Conservation (phyloP, 2,329 filamentous ascomycete species). For the Beauveria australis region DNA sequence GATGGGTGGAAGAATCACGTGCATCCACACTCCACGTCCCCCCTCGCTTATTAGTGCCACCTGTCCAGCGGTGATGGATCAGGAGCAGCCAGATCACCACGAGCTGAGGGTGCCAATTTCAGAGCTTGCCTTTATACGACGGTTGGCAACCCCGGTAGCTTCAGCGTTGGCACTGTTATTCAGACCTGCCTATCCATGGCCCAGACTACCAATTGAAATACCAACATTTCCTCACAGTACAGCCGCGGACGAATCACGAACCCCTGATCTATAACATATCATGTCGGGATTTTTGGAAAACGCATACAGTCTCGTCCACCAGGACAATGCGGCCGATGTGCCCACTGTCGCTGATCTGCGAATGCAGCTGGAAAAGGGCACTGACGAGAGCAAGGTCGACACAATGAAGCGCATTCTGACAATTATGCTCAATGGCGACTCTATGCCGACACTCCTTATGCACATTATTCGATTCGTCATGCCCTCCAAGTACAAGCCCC, state of each 20-base stretch:
- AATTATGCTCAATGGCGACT: slow-evolving; percentile 96
- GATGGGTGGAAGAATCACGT: slow-evolving; percentile 22
- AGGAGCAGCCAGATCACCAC: slow-evolving; percentile 29
- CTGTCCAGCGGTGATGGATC: slow-evolving; percentile 25
- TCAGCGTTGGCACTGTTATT: slow-evolving; percentile 22
- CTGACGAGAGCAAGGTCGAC: slow-evolving; percentile 84
- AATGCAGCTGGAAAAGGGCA: slow-evolving; percentile 88
- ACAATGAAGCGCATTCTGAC: slow-evolving; percentile 95
- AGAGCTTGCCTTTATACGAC: slow-evolving; percentile 22
- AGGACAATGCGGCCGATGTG: slow-evolving; percentile 93
- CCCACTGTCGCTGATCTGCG: slow-evolving; percentile 86
- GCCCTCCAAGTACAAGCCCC: slow-evolving; percentile 90
- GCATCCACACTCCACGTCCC: slow-evolving; percentile 18
- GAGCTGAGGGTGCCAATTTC: slow-evolving; percentile 21
- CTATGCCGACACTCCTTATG: slow-evolving; percentile 93
- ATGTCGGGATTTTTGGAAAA: slow-evolving; percentile 96
- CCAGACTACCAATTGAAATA: slow-evolving; percentile 17
- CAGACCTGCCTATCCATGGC: slow-evolving; percentile 22
- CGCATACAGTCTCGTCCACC: slow-evolving; percentile 92
- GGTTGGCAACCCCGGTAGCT: slow-evolving; percentile 21
- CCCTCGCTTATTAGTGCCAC: slow-evolving; percentile 28
- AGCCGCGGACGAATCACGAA: not conserved
- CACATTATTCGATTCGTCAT: slow-evolving; percentile 99
- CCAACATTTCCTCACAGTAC: not conserved
- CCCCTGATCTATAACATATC: slow-evolving; percentile 20